phyloP scores from a whole-genome alignment of 257 asterid species.

The Nicotiana obtusifolia region DNA sequence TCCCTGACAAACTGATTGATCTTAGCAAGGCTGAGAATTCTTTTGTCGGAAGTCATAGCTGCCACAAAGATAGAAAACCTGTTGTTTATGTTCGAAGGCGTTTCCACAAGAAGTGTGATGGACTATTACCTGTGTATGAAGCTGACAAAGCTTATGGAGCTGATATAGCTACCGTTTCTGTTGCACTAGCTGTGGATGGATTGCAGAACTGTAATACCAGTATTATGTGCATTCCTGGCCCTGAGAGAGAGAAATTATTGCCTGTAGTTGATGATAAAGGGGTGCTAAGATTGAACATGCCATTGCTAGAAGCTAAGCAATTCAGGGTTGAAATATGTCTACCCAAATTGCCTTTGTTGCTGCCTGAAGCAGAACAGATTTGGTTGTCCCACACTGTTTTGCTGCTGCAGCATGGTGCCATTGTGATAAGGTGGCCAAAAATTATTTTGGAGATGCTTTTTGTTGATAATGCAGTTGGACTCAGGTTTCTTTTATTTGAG shows the following conservation, averaged over 20 bases:
- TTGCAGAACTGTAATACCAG: slow-evolving; percentile 19
- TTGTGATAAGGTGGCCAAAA: slow-evolving; percentile 63
- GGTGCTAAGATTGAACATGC: slow-evolving; percentile 31
- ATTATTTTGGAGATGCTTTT: slow-evolving; percentile 80
- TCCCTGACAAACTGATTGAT: slow-evolving; percentile 28
- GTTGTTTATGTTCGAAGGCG: slow-evolving; percentile 76
- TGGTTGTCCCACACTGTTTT: slow-evolving; percentile 42
- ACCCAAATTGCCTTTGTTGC: slow-evolving; percentile 33
- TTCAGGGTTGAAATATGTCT: slow-evolving; percentile 39
- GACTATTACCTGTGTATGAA: slow-evolving; percentile 24
- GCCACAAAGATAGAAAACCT: slow-evolving; percentile 26
- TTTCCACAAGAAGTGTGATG: slow-evolving; percentile 29
- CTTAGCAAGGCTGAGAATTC: slow-evolving; percentile 26
- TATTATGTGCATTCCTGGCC: slow-evolving; percentile 4
- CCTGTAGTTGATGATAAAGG: slow-evolving; percentile 48
- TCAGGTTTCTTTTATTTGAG: slow-evolving; percentile 64
- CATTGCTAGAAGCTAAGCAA: slow-evolving; percentile 30
- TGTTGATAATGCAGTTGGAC: slow-evolving; percentile 67
- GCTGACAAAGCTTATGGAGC: slow-evolving; percentile 32
- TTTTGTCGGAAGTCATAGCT: slow-evolving; percentile 30
- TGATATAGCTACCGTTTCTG: slow-evolving; percentile 15
- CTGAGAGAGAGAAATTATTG: slow-evolving; percentile 20
- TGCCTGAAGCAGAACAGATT: slow-evolving; percentile 25
- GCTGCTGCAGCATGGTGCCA: slow-evolving; percentile 56
- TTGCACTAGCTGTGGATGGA: slow-evolving; percentile 15